phyloP scores from a whole-genome alignment of 495 filamentous ascomycete species.

The Lepraria neglecta region DNA sequence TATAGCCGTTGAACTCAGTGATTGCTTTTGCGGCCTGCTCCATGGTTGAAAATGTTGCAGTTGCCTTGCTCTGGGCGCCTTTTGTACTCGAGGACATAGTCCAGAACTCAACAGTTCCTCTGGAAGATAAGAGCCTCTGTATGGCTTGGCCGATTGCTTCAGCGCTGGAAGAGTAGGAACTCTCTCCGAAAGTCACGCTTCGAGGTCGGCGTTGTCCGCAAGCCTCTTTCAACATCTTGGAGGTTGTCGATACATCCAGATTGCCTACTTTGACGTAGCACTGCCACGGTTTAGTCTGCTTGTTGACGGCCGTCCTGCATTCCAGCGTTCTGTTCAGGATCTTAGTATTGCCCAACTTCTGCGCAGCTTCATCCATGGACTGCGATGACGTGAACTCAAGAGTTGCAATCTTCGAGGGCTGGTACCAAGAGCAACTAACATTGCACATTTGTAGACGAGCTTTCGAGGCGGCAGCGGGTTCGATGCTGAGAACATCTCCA shows the following conservation, averaged over 20 bases:
- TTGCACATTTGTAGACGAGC: constrained; percentile 17
- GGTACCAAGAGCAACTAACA: constrained; percentile 20
- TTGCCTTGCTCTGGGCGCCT: constrained; percentile 8
- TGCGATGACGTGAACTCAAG: constrained; percentile 15
- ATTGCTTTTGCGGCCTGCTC: constrained; percentile 15
- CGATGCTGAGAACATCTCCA: constrained; percentile 10
- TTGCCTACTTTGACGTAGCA: constrained; percentile 18
- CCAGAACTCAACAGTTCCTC: constrained; percentile 13
- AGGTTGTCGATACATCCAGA: constrained; percentile 11
- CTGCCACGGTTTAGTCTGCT: constrained; percentile 11
- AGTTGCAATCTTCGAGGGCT: constrained; percentile 19
- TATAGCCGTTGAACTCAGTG: constrained; percentile 12
- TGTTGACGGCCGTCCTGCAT: constrained; percentile 15
- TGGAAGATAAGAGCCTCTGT: constrained; percentile 4
- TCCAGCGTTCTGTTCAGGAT: constrained; percentile 9
- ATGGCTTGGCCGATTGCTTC: constrained; percentile 16
- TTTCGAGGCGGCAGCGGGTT: constrained; percentile 2
- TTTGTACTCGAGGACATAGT: constrained; percentile 5
- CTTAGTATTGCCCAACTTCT: constrained; percentile 2
- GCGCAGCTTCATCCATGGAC: constrained; percentile 12
- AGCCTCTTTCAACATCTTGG: constrained; percentile 4
- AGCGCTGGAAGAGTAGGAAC: constrained; percentile 7
- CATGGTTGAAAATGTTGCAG: constrained; percentile 15
- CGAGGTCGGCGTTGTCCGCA: constrained; percentile 10
- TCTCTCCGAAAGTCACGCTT: constrained; percentile 11